Evolutionary conservation across 2,329 filamentous ascomycete genomes (phyloP), one percentile per base, ranked within the genome.

Genomic region (Purpureocillium lavendulum): DNA sequence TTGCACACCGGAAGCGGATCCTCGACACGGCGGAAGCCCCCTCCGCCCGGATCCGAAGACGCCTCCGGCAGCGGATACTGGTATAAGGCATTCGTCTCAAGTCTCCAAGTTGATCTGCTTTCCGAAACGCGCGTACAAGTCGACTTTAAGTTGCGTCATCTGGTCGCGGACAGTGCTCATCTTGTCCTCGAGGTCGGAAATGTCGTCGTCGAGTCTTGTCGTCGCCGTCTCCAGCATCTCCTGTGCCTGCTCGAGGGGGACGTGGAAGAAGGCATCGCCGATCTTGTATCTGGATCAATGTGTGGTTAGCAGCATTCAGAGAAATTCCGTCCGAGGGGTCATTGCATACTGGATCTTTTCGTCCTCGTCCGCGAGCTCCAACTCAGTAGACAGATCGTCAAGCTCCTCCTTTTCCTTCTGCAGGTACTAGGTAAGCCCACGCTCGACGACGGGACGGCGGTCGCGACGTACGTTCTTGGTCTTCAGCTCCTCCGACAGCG

Each of bases 351-450:
- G 89, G 16, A 98, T 81, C 55, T 84, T 80, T 39, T 95, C 88
- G 52, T 97, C 90, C 61, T 98, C 92, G 60, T 97, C 90, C 38
- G 87, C 87, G 14, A 98, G 78, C 65, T 98, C 92, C 35, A 98
- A 73, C 61, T 98, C 92, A 39, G 75, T 86, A 2, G 83, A 84
- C 40, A 98, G 76, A 61, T 98, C 92, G 59, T 97, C 89, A 4
- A 97, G 77, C 57, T 97, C 92, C 64, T 98, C 92, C 67, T 96
- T 97, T 62, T 97, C 90, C 70, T 97, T 97, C 90, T 97, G 56
- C 40, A 49, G 13, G 12, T 14, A 33, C 40, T 35, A 39, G 44
- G 55, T 55, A 39, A 53, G 56, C 45, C 29, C 13, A 9, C 8
- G 26, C 12, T 8, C 2, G 4, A 26, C n/a, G 1, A 28, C 7